phyloP scores from a whole-genome alignment of 352 stramenopile species.

The Phytopythium oedochilum region DNA sequence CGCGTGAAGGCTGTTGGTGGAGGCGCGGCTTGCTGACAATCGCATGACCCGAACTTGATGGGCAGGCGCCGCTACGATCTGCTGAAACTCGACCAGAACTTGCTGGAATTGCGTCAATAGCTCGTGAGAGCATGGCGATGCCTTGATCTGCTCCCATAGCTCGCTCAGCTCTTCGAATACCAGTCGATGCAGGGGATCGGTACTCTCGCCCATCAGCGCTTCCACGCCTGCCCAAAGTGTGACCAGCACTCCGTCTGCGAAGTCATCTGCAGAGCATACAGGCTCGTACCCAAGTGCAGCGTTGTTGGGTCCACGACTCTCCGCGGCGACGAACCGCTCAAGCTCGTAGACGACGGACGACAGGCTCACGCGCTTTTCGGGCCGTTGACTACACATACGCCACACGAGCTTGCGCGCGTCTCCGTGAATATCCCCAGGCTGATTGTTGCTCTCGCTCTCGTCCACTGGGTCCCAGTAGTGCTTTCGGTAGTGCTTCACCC shows the following conservation, averaged over 20 bases:
- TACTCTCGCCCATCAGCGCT: not conserved
- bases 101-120: not conserved
- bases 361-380: not conserved
- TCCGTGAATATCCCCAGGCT: not conserved
- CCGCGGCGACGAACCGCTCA: not conserved
- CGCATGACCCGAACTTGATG: not conserved
- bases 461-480: not conserved
- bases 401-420: not conserved
- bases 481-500: conserved; percentile 1
- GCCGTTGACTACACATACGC: not conserved
- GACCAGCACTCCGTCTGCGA: not conserved
- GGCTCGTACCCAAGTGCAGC: not conserved
- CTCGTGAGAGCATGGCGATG: not conserved
- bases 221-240: not conserved
- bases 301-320: not conserved
- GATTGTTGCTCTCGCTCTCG: not conserved
- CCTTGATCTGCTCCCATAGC: not conserved
- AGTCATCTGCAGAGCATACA: not conserved
- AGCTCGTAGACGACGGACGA: not conserved
- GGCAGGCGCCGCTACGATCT: not conserved
- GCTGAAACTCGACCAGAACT: not conserved
- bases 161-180: not conserved
- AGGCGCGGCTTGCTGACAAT: not conserved
- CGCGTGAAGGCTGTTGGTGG: not conserved
- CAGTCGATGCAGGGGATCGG: not conserved